A percentile compares a stretch with the other conserved stretches of the same genome.
Conservation (phyloP, 768 basidiomycete genomes). For the Tylopilus plumbeoviolaceoides region DNA sequence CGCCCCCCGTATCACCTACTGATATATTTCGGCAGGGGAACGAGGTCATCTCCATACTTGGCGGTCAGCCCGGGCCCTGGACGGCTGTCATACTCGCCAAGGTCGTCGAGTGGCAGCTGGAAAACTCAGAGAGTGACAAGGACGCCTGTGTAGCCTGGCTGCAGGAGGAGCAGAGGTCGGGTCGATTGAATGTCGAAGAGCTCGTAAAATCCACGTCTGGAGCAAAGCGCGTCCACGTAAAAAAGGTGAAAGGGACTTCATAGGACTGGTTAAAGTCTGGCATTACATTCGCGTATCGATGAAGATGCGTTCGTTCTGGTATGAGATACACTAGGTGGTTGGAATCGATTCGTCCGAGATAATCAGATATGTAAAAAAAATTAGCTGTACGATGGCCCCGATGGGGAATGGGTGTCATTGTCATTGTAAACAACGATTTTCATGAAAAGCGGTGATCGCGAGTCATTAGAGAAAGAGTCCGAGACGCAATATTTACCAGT, state of each 20-base stretch:
- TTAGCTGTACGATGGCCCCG: not conserved
- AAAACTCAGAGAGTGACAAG: slow-evolving; percentile 60
- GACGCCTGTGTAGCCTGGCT: slow-evolving; percentile 74
- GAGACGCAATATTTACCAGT: slow-evolving; percentile 12
- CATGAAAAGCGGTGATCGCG: not conserved
- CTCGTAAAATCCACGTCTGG: slow-evolving; percentile 16
- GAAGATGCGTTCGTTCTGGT: slow-evolving; percentile 7
- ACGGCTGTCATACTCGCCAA: slow-evolving; percentile 57
- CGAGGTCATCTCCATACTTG: slow-evolving; percentile 54
- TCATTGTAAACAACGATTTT: slow-evolving; percentile 5
- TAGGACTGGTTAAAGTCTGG: not conserved
- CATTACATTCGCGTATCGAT: not conserved
- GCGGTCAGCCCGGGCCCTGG: slow-evolving; percentile 65
- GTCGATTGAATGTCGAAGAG: slow-evolving; percentile 37
- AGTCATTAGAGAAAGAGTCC: not conserved
- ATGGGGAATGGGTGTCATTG: not conserved
- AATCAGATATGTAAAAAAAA: slow-evolving; percentile 6
- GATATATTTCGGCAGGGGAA: slow-evolving; percentile 53
- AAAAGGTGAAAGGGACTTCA: slow-evolving; percentile 29
- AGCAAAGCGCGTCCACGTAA: slow-evolving; percentile 24
- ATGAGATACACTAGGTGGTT: slow-evolving; percentile 22
- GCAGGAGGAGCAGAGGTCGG: slow-evolving; percentile 44
- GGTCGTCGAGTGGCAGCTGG: slow-evolving; percentile 84
- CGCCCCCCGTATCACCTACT: not conserved
- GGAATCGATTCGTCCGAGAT: slow-evolving; percentile 4